Evolutionary conservation across 345 rosid species (phyloP).

Genomic region (Xanthoceras sorbifolium): DNA sequence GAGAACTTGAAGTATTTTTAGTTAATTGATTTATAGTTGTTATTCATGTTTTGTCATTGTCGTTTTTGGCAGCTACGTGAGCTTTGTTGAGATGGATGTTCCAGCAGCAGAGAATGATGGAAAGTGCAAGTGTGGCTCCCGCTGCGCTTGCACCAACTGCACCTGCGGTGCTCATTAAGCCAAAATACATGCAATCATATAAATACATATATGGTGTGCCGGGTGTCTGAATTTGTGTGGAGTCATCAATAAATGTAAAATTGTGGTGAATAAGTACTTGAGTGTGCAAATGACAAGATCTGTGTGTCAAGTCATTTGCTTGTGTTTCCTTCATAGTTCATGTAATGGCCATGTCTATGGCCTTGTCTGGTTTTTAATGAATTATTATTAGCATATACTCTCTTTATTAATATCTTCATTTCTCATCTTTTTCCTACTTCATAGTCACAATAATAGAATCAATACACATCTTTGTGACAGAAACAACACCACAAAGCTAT

Average conservation of each 20-base stretch:
- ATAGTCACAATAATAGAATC: not conserved
- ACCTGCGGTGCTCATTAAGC: slow-evolving; percentile 57
- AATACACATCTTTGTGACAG: not conserved
- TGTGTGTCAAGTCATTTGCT: not conserved
- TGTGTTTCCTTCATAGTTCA: slow-evolving; percentile 15
- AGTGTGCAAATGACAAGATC: not conserved
- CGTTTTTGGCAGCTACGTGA: slow-evolving; percentile 46
- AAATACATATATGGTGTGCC: not conserved
- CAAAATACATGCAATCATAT: not conserved
- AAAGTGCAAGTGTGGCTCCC: slow-evolving; percentile 81
- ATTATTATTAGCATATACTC: slow-evolving; percentile 18
- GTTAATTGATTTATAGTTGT: too few relatives aligned
- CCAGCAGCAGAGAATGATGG: slow-evolving; percentile 55
- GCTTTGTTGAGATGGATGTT: slow-evolving; percentile 44
- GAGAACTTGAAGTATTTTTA: not conserved
- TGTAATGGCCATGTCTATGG: slow-evolving; percentile 34
- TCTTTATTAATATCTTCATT: not conserved
- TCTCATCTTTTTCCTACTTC: not conserved
- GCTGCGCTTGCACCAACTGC: slow-evolving; percentile 74
- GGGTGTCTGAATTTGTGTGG: not conserved
- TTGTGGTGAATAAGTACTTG: not conserved
- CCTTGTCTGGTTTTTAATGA: slow-evolving; percentile 29
- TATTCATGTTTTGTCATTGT: too few relatives aligned
- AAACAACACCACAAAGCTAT: not conserved
- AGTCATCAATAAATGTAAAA: slow-evolving; percentile 14